Evolutionary conservation across 305 asterid genomes (phyloP).

Genomic region (Plantago coronopus): DNA sequence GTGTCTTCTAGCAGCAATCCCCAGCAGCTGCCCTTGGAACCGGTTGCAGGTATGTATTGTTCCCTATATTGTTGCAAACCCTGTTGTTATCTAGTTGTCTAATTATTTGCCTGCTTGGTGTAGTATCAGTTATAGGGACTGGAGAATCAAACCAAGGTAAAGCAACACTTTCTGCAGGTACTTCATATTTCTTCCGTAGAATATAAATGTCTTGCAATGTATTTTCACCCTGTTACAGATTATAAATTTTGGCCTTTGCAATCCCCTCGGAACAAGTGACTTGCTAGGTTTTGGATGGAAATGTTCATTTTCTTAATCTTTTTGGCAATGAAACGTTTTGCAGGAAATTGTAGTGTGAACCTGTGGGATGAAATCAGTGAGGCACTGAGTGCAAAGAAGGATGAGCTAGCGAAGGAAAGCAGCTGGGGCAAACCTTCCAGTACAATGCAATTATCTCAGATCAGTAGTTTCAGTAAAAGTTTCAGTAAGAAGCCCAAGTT

Average conservation of each 20-base stretch:
- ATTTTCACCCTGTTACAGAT: neutral
- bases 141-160: conserved; percentile 29
- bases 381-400: conserved; percentile 58
- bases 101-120: conserved; percentile 3
- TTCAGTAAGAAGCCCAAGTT: conserved; percentile 20
- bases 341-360: conserved; percentile 38
- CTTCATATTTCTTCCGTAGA: neutral
- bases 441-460: conserved; percentile 21
- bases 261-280: neutral
- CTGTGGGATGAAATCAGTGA: conserved; percentile 72
- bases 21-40: conserved; percentile 27
- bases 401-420: conserved; percentile 41
- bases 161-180: conserved; percentile 34
- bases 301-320: too few relatives aligned
- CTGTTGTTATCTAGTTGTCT: conserved; percentile 3
- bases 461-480: neutral
- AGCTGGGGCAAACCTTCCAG: conserved; percentile 42
- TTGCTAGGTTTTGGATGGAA: neutral
- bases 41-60: conserved; percentile 41
- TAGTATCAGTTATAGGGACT: conserved; percentile 28
- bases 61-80: neutral
- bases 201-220: neutral
- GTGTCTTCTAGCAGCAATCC: conserved; percentile 32
- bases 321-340: neutral
- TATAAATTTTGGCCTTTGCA: neutral